These are phyloP conservation scores for Solanum sparsipilum DNA, from an alignment of 257 asterid species.

Conservation along the genomic window DNA sequence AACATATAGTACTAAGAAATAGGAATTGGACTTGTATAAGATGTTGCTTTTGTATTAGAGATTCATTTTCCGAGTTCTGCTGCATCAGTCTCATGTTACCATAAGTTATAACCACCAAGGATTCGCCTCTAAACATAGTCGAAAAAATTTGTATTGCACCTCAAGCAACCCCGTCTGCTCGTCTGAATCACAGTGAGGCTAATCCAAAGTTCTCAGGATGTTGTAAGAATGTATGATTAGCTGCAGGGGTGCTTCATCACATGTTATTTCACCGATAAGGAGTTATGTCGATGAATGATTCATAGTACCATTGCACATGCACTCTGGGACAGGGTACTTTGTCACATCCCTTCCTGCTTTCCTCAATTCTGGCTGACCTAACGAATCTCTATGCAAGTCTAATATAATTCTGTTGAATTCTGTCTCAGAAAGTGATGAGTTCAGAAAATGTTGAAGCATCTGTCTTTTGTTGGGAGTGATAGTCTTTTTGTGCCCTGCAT, in stretches of 20 bases:
- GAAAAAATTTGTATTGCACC: neutral
- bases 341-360: slow-evolving; percentile 72
- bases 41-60: neutral
- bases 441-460: slow-evolving; percentile 66
- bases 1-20: neutral
- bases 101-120: neutral
- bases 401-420: slow-evolving; percentile 53
- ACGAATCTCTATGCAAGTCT: slow-evolving; percentile 60
- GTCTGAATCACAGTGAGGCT: neutral
- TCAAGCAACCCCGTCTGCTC: neutral
- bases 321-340: slow-evolving; percentile 81
- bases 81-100: neutral
- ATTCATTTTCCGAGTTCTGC: neutral
- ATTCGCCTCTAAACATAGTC: neutral
- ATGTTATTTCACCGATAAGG: neutral
- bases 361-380: slow-evolving; percentile 82
- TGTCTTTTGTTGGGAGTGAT: slow-evolving; percentile 89
- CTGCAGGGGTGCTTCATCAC: neutral
- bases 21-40: neutral
- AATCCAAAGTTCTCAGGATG: neutral
- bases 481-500: slow-evolving; percentile 84
- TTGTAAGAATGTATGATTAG: neutral
- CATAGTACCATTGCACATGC: slow-evolving; percentile 64
- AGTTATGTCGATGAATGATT: slow-evolving; percentile 11
- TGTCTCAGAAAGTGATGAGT: slow-evolving; percentile 47